Evolutionary conservation across 1,139 yeast species (phyloP).

Genomic region (Pichia sp.): DNA sequence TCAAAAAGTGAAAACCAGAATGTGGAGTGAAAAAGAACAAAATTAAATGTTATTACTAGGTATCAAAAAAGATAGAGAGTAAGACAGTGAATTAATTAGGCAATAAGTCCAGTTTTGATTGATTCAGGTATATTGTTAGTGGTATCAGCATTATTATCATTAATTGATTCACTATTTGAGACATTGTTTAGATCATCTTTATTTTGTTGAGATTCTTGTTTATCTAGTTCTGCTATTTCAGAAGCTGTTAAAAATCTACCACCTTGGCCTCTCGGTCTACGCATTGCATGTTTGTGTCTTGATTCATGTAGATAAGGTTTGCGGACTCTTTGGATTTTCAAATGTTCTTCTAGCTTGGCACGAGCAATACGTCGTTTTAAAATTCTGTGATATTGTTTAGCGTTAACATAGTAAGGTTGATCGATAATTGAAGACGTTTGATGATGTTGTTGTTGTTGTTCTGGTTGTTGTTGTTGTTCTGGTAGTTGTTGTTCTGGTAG

Average conservation of each 20-base stretch:
- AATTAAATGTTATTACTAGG: too few relatives aligned
- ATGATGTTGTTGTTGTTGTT: background rate
- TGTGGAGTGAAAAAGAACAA: too few relatives aligned
- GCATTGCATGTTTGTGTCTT: conserved; percentile 97
- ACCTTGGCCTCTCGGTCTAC: conserved; percentile 98
- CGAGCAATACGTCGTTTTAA: conserved; percentile 88
- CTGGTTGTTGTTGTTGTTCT: background rate
- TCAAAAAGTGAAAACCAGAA: too few relatives aligned
- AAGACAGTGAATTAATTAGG: too few relatives aligned
- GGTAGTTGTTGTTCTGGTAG: background rate
- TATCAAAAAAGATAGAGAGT: too few relatives aligned
- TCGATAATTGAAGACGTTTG: conserved; percentile 43
- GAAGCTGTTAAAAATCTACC: conserved; percentile 96
- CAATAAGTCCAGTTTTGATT: background rate
- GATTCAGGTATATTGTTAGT: background rate
- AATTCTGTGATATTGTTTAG: conserved; percentile 94
- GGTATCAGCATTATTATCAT: background rate
- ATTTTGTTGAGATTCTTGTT: conserved; percentile 36
- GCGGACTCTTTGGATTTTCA: conserved; percentile 83
- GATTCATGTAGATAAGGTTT: conserved; percentile 95
- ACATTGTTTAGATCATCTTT: background rate
- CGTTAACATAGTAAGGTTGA: conserved; percentile 95
- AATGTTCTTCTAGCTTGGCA: conserved; percentile 83
- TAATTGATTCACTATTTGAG: background rate
- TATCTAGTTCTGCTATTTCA: conserved; percentile 82